These are phyloP conservation scores for Dichotomopilus funicola DNA, from an alignment of 2,329 filamentous ascomycete species.

Conservation along the genomic window DNA sequence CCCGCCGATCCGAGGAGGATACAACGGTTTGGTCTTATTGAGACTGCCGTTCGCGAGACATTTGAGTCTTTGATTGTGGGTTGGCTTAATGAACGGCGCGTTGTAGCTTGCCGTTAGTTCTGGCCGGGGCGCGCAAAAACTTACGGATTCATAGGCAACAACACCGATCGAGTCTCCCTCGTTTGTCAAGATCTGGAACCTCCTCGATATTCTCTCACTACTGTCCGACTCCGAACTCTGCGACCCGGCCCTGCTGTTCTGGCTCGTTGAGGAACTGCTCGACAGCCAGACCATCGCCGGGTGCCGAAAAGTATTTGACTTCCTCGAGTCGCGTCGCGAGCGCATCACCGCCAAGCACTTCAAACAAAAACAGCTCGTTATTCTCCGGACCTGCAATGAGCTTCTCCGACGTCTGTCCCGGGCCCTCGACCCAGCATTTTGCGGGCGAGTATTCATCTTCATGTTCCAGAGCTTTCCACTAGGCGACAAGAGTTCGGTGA, in stretches of 20 bases:
- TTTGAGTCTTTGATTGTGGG: conserved; percentile 76
- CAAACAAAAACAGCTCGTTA: conserved; percentile 77
- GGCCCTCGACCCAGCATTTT: conserved; percentile 95
- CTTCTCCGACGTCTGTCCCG: conserved; percentile 87
- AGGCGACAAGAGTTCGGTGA: conserved; percentile 95
- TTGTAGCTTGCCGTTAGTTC: conserved; percentile 23
- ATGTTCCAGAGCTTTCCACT: conserved; percentile 96
- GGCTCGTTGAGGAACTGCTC: conserved; percentile 87
- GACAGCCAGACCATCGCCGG: conserved; percentile 93
- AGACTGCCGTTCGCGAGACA: conserved; percentile 73
- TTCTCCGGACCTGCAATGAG: conserved; percentile 92
- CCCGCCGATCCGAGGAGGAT: conserved; percentile 35
- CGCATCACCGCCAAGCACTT: conserved; percentile 76
- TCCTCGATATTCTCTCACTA: conserved; percentile 85
- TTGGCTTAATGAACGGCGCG: conserved; percentile 8
- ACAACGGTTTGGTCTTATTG: conserved; percentile 64
- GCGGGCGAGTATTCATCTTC: conserved; percentile 95
- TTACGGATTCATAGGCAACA: conserved; percentile 49
- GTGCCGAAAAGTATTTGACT: conserved; percentile 88
- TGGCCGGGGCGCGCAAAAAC: neutral
- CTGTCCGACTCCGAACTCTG: conserved; percentile 74
- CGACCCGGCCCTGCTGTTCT: conserved; percentile 77
- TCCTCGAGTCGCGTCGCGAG: conserved; percentile 86
- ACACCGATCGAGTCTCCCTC: conserved; percentile 69
- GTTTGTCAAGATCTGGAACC: conserved; percentile 84